A percentile compares a stretch with the other conserved stretches of the same genome.
Conservation (phyloP, 1,284 basidiomycete genomes). For the Trichosporon sp. region DNA sequence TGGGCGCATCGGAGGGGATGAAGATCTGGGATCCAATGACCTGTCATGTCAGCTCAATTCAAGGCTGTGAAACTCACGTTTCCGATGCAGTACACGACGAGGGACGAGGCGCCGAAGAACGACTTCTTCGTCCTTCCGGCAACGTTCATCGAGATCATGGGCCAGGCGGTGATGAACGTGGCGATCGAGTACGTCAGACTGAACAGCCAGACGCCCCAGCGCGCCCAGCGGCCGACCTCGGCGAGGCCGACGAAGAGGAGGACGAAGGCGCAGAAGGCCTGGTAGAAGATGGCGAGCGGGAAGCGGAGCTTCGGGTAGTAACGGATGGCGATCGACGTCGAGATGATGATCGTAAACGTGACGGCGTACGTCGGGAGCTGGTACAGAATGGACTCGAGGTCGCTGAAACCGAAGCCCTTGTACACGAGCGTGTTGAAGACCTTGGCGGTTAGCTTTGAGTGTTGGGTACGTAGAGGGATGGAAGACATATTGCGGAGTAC, state of each 20-base stretch:
- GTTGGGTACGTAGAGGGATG: too few species aligned
- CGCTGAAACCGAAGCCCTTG: conserved; percentile 38
- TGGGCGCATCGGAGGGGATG: conserved; percentile 36
- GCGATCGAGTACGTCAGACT: conserved; percentile 31
- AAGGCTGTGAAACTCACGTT: conserved; percentile 27
- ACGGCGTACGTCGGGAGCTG: conserved; percentile 37
- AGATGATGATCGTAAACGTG: conserved; percentile 29
- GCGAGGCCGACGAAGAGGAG: conserved; percentile 39
- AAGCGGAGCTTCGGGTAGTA: conserved; percentile 31
- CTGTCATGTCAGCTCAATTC: too few species aligned
- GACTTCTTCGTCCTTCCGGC: conserved; percentile 46
- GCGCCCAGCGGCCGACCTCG: conserved; percentile 33
- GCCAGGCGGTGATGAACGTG: conserved; percentile 41
- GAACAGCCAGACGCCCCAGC: conserved; percentile 38
- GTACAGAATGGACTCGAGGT: conserved; percentile 33
- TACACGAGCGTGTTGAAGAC: conserved; percentile 34
- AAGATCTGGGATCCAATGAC: conserved; percentile 26
- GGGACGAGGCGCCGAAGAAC: conserved; percentile 29
- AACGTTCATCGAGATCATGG: conserved; percentile 41
- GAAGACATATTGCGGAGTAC: background rate
- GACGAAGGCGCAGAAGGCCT: conserved; percentile 29
- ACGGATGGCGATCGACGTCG: conserved; percentile 24
- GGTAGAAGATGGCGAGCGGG: conserved; percentile 34
- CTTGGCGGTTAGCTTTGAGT: conserved; percentile 9
- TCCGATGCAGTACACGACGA: conserved; percentile 42